Evolutionary conservation across 768 basidiomycete genomes (phyloP).

Genomic region (Cubamyces sp.): DNA sequence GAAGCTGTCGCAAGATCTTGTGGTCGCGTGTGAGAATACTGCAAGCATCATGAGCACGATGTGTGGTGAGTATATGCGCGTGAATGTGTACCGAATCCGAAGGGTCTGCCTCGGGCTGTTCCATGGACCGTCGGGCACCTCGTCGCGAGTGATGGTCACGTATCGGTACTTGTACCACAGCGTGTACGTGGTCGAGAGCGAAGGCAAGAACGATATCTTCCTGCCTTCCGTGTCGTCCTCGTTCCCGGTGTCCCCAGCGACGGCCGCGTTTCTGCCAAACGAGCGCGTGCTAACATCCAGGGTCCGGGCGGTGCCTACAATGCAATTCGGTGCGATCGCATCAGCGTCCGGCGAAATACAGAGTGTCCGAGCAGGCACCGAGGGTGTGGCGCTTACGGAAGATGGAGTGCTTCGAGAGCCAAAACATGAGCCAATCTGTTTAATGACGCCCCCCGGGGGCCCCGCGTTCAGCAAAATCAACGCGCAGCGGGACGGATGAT

Average conservation of each 20-base stretch:
- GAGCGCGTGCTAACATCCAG: conserved; percentile 22
- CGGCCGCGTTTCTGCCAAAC: conserved; percentile 8
- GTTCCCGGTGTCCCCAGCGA: not conserved
- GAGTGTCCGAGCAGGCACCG: not conserved
- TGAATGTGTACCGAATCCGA: conserved; percentile 43
- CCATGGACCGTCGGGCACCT: conserved; percentile 41
- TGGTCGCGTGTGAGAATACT: conserved; percentile 58
- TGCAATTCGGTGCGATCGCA: not conserved
- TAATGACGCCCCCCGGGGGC: not conserved
- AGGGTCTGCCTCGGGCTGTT: conserved; percentile 44
- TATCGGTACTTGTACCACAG: conserved; percentile 52
- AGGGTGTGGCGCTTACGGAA: conserved; percentile 16
- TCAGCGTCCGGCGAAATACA: not conserved
- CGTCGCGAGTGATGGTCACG: conserved; percentile 38
- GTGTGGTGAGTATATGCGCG: not conserved
- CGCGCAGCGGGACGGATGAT: not conserved
- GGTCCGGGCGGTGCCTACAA: conserved; percentile 20
- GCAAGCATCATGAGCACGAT: not conserved
- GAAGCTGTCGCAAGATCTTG: conserved; percentile 49
- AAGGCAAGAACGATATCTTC: conserved; percentile 21
- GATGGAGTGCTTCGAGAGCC: conserved; percentile 58
- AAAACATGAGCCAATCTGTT: conserved; percentile 72
- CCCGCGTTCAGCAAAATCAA: not conserved
- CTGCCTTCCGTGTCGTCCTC: conserved; percentile 17
- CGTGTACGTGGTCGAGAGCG: conserved; percentile 38